Evolutionary conservation across 2,329 filamentous ascomycete species (phyloP).

Genomic region (Massarina eburnea): DNA sequence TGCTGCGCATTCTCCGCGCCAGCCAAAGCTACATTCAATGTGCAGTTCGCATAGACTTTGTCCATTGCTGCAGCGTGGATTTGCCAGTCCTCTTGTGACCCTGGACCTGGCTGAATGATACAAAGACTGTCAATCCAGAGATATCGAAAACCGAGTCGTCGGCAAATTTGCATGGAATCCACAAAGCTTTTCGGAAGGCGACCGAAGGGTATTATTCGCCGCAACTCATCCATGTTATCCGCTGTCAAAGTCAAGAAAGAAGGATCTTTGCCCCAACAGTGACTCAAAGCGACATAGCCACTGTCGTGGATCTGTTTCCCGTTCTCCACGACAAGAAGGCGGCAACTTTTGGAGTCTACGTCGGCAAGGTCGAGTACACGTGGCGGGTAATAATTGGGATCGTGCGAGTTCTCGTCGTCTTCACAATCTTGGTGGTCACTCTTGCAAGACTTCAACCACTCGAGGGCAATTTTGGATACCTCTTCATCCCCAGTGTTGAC

Average conservation of each 20-base stretch:
- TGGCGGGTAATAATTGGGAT: too few species aligned
- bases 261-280: slow-evolving; percentile 17
- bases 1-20: slow-evolving; percentile 1
- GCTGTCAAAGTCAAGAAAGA: slow-evolving; percentile 14
- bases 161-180: slow-evolving; percentile 13
- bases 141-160: slow-evolving; percentile 11
- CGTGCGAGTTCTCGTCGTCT: too few species aligned
- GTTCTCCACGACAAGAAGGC: too few species aligned
- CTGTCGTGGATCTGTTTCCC: too few species aligned
- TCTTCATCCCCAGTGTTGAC: too few species aligned
- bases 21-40: slow-evolving; percentile 19
- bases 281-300: slow-evolving; percentile 18
- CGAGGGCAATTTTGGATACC: too few species aligned
- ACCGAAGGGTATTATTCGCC: slow-evolving; percentile 11
- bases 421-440: too few species aligned
- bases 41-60: slow-evolving; percentile 11
- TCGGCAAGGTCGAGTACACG: too few species aligned
- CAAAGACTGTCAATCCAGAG: slow-evolving; percentile 22
- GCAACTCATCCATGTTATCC: slow-evolving; percentile 10
- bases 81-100: slow-evolving; percentile 15
- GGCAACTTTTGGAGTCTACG: too few species aligned
- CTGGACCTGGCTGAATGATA: slow-evolving; percentile 24
- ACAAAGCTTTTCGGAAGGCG: slow-evolving; percentile 17
- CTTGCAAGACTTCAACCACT: too few species aligned
- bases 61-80: slow-evolving; percentile 16